phyloP scores from a whole-genome alignment of 192 early-diverging fungal genomes.

The Coemansia sp. region DNA sequence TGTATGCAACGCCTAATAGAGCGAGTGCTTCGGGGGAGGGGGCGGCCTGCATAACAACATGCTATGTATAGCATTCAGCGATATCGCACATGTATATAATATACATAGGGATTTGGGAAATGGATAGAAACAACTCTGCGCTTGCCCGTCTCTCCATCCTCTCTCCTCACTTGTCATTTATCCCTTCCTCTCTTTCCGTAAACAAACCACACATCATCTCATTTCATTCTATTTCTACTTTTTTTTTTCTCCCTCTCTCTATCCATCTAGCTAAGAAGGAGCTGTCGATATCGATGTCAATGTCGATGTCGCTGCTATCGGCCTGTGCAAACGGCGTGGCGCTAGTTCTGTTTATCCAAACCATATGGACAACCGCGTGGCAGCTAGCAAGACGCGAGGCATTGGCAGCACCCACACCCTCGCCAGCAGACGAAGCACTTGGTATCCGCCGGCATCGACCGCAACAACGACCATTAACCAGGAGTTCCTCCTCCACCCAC shows the following conservation, averaged over 20 bases:
- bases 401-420: slow-evolving; percentile 10
- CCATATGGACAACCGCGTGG: neutral
- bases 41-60: too few species aligned
- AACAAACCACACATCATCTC: too few species aligned
- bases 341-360: slow-evolving; percentile 14
- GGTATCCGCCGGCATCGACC: neutral
- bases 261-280: neutral
- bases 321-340: slow-evolving; percentile 11
- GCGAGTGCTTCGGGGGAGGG: neutral
- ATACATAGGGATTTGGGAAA: neutral
- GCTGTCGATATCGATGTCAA: neutral
- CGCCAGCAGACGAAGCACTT: slow-evolving; percentile 3
- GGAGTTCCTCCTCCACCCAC: neutral
- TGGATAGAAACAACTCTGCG: too few species aligned
- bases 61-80: too few species aligned
- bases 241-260: neutral
- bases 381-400: neutral
- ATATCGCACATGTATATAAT: neutral
- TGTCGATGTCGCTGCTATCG: neutral
- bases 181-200: too few species aligned
- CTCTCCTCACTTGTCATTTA: too few species aligned
- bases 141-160: too few species aligned
- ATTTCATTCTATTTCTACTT: neutral
- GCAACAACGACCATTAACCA: neutral
- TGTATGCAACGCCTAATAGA: too few species aligned